phyloP scores from a whole-genome alignment of 495 filamentous ascomycete genomes.

The Penicillium cinerascens region DNA sequence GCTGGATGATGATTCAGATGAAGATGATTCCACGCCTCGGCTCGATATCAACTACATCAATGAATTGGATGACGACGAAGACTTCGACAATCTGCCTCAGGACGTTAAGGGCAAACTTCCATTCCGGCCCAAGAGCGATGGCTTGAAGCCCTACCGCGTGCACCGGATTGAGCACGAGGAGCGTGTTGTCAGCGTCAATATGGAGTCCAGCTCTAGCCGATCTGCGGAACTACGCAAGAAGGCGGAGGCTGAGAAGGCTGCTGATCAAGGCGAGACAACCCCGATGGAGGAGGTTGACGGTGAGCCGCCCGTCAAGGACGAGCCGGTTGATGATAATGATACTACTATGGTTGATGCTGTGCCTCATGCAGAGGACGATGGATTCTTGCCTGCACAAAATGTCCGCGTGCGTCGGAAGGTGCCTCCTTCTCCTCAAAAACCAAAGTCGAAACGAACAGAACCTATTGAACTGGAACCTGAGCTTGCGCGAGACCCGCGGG shows the following conservation, averaged over 20 bases:
- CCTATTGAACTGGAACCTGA: background rate
- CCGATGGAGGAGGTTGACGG: conserved; percentile 9
- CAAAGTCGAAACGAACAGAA: conserved; percentile 2
- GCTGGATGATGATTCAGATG: conserved; percentile 37
- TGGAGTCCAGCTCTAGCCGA: conserved; percentile 48
- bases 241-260: conserved; percentile 32
- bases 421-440: conserved; percentile 10
- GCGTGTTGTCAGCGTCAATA: conserved; percentile 46
- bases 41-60: conserved; percentile 49
- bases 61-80: conserved; percentile 44
- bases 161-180: conserved; percentile 52
- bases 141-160: conserved; percentile 46
- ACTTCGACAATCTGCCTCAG: conserved; percentile 17
- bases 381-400: conserved; percentile 35
- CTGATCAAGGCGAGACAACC: conserved; percentile 22
- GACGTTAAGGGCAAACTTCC: conserved; percentile 40
- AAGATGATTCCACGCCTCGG: conserved; percentile 36
- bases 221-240: conserved; percentile 40
- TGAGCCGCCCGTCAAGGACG: conserved; percentile 37
- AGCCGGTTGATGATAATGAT: conserved; percentile 43
- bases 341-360: conserved; percentile 34
- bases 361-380: conserved; percentile 36
- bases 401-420: conserved; percentile 40
- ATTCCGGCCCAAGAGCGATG: conserved; percentile 23
- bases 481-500: conserved; percentile 29